Evolutionary conservation across 352 stramenopile species (phyloP).

Genomic region (Pythium chondricola): DNA sequence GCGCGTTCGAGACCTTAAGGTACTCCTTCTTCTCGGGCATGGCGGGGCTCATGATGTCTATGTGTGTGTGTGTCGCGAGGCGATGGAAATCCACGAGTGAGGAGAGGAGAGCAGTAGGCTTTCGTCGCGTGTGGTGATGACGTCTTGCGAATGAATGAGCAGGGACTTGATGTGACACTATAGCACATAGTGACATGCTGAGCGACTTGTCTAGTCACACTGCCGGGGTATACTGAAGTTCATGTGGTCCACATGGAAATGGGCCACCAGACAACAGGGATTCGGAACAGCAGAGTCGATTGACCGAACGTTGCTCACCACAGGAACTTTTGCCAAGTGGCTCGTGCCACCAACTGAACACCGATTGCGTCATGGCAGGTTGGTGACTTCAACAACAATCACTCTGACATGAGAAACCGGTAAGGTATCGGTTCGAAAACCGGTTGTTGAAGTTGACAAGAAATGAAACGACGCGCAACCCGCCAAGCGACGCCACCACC

Average conservation of each 20-base stretch:
- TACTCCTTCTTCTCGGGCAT: constrained; percentile 26
- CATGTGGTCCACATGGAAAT: constrained; percentile 6
- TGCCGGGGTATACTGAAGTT: no score
- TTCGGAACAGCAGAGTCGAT: constrained; percentile 8
- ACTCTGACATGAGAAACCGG: neutral
- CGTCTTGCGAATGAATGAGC: no score
- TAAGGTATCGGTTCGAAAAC: constrained; percentile 6
- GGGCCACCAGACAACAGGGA: neutral
- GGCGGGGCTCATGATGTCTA: constrained; percentile 17
- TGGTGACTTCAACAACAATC: constrained; percentile 14
- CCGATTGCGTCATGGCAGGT: constrained; percentile 4
- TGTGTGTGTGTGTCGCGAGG: neutral
- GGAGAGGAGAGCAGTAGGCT: constrained; percentile 5
- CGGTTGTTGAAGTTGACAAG: constrained; percentile 12
- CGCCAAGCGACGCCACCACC: constrained; percentile 16
- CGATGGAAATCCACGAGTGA: neutral
- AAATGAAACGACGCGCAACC: constrained; percentile 15
- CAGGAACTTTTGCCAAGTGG: constrained; percentile 6
- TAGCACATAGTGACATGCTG: no score
- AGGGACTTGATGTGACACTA: no score
- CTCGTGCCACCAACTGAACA: constrained; percentile 4
- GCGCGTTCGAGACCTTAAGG: constrained; percentile 70
- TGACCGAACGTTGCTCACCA: constrained; percentile 16
- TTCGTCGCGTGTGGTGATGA: no score
- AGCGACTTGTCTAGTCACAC: no score